These are phyloP conservation scores for Singerocomus rubriflavus DNA, from an alignment of 1,284 basidiomycete genomes.

Conservation along the genomic window DNA sequence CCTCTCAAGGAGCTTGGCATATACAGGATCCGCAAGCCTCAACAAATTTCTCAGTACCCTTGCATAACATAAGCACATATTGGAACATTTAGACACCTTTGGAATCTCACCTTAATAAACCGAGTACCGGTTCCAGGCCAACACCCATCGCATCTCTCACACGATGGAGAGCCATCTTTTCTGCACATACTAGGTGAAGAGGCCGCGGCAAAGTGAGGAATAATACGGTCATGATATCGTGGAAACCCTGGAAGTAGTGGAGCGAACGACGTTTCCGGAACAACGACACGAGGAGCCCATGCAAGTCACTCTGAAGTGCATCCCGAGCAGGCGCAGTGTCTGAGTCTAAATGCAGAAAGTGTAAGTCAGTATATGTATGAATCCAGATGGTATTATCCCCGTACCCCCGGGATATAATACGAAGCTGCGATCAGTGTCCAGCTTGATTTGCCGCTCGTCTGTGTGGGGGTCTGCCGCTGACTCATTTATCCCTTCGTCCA, in stretches of 20 bases:
- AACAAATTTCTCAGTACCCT: slow-evolving; percentile 73
- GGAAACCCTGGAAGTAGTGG: slow-evolving; percentile 93
- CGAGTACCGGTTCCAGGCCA: slow-evolving; percentile 82
- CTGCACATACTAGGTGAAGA: slow-evolving; percentile 54
- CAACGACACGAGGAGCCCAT: slow-evolving; percentile 72
- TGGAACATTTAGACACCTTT: not conserved
- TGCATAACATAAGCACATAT: not conserved
- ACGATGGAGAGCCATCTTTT: slow-evolving; percentile 78
- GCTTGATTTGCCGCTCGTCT: slow-evolving; percentile 81
- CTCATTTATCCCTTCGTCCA: slow-evolving; percentile 5
- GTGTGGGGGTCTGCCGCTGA: slow-evolving; percentile 45
- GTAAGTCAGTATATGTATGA: slow-evolving; percentile 14
- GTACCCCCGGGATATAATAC: slow-evolving; percentile 76
- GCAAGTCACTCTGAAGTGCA: slow-evolving; percentile 62
- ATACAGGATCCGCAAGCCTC: slow-evolving; percentile 66
- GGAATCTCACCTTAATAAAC: slow-evolving; percentile 61
- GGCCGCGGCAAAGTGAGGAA: slow-evolving; percentile 74
- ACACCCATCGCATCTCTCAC: slow-evolving; percentile 88
- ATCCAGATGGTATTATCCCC: slow-evolving; percentile 3
- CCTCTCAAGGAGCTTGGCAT: slow-evolving; percentile 66
- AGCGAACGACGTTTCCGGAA: slow-evolving; percentile 73
- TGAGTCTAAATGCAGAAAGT: slow-evolving; percentile 27
- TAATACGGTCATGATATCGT: slow-evolving; percentile 87
- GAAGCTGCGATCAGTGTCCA: slow-evolving; percentile 88
- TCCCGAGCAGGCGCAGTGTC: slow-evolving; percentile 29